Evolutionary conservation across 2,329 filamentous ascomycete species (phyloP).

Genomic region (Aureobasidium lini): DNA sequence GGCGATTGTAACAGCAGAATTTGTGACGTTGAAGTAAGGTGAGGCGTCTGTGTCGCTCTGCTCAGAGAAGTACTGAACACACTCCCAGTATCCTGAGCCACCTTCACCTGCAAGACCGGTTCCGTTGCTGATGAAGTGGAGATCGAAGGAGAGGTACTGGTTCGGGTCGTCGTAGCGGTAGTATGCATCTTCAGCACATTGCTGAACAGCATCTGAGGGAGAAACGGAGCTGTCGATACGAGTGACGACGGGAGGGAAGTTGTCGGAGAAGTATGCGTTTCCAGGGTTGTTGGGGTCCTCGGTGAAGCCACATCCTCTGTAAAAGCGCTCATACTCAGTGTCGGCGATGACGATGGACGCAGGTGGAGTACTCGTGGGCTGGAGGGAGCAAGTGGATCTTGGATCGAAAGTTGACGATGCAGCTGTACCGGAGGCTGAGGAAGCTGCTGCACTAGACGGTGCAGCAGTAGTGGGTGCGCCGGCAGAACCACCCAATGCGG

Average conservation of each 20-base stretch:
- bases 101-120: not conserved
- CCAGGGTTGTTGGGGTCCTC: slow-evolving; percentile 5
- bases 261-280: slow-evolving; percentile 3
- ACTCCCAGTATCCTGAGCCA: not conserved
- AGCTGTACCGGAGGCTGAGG: not conserved
- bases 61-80: slow-evolving; percentile 8
- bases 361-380: not conserved
- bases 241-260: not conserved
- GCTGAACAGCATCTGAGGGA: not conserved
- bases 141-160: slow-evolving; percentile 8
- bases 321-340: slow-evolving; percentile 4
- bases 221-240: not conserved
- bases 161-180: slow-evolving; percentile 3
- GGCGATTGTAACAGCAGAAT: not conserved
- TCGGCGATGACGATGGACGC: not conserved
- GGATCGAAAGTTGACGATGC: not conserved
- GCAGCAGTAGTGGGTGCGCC: not conserved
- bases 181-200: not conserved
- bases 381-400: not conserved
- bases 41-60: slow-evolving; percentile 4
- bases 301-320: slow-evolving; percentile 7
- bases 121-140: slow-evolving; percentile 5
- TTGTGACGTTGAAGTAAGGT: not conserved
- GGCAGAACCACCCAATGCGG: not conserved
- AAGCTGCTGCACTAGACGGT: not conserved